Base-by-base conservation (phyloP, 1,139 yeast genomes). In the Zygosaccharomyces pseudobailii region DNA sequence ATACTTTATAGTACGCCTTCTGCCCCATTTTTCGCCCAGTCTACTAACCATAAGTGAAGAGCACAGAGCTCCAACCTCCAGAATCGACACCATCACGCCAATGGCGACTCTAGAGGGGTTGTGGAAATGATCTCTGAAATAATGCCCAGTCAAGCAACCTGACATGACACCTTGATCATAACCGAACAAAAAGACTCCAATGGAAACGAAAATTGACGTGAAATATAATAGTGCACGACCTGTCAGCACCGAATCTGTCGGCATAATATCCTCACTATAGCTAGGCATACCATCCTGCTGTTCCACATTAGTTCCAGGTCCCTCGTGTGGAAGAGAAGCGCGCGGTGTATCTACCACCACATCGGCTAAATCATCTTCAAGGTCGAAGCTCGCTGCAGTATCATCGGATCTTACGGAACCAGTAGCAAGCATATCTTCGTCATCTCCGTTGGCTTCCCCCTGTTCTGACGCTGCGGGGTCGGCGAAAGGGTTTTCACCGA, bases 101-200 rank as follows among this genome's bases (percentile, higher is more conserved):
- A 86, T 75, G 48, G 77, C 76, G 1, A 82, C 77, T 2, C 88
- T 76, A 1, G 82, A 68, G 1, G 95, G 97, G 46, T 87, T 66
- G 55, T 82, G 65, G 67, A 86, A 89, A 67, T 85, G 87, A 13
- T 72, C 72, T 58, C 84, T 82, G 68, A 89, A 89, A 66, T 80
- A 78, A 22, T 76, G 75, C 48, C 89, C 88, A 23, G 88, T 82
- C 53, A 84, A 75, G 39, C 88, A 80, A 3, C 95, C 92, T 31
- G 88, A 80, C 80, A 90, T 86, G 41, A 87, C 95, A 47, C 96
- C 96, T 67, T 88, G 96, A 63, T 88, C 96, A 66, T 86, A 88
- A 4, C 96, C 96, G 63, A 87, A 88, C 30, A 88, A 71, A 48
- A 88, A 83, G 10, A 88, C 95, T 45, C 95, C 94, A 6, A 87